A percentile compares a stretch with the other conserved stretches of the same genome.
Conservation (phyloP, 1,284 basidiomycete species). For the Leccinum huronense region DNA sequence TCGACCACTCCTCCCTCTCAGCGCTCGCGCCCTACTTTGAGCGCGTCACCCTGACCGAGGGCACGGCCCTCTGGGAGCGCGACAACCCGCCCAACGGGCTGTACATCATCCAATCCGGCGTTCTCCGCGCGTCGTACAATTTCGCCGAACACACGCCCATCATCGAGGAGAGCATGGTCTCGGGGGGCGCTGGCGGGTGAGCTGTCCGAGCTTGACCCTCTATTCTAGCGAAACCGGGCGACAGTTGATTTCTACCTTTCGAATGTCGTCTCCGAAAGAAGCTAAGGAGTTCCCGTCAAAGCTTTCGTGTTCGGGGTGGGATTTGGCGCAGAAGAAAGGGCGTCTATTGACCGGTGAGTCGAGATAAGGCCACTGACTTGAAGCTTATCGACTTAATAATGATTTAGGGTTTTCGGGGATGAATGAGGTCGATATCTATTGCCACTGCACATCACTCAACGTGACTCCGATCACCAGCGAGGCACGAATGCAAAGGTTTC, state of each 20-base stretch:
- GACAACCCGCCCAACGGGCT: constrained; percentile 77
- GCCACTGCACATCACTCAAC: background rate
- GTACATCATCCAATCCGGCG: constrained; percentile 84
- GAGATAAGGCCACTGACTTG: background rate
- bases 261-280: constrained; percentile 23
- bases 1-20: constrained; percentile 49
- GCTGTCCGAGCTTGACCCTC: constrained; percentile 62
- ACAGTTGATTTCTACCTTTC: constrained; percentile 52
- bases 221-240: constrained; percentile 27
- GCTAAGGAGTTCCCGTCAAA: constrained; percentile 50
- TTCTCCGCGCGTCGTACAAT: constrained; percentile 76
- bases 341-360: constrained; percentile 29
- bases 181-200: constrained; percentile 88
- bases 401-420: background rate
- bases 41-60: constrained; percentile 56
- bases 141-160: constrained; percentile 67
- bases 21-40: constrained; percentile 74
- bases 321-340: constrained; percentile 42
- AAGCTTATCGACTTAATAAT: background rate
- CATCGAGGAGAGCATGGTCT: constrained; percentile 88
- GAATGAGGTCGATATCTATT: background rate
- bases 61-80: constrained; percentile 73
- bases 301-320: constrained; percentile 51
- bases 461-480: background rate
- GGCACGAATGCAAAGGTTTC: background rate